Evolutionary conservation across 2,329 filamentous ascomycete species (phyloP), one percentile per base, ranked within the genome.

Genomic region (Rugonectria rugulosa): DNA sequence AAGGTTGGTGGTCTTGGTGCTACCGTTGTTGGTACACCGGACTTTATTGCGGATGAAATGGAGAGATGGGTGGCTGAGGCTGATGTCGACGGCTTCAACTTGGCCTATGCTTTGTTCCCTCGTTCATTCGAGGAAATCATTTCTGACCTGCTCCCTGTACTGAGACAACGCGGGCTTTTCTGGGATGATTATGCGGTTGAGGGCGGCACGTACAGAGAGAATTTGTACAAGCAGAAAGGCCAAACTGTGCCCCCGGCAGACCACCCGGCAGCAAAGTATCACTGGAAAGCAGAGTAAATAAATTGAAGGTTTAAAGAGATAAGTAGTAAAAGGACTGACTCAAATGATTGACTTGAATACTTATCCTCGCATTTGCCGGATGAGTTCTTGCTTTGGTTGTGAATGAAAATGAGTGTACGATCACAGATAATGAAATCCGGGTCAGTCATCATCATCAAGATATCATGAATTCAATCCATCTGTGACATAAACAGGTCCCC

Each of bases 91-190:
- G 86, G 86, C 0, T 88, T 71, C 32, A 70, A 71, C n/a, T 36
- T 71, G n/a, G 53, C 59, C 8, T 66, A 67, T 31, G 72, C 70
- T 1, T 56, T 76, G 0, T 72, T 77, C 54, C 88, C 86, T 0
- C 80, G 80, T 36, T 86, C 83, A 0, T 91, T 90, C 68, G 81
- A 87, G 53, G 88, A 91, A 59, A 80, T 90, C 1, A 81, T 88
- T 26, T 81, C 88, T 8, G 73, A 88, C 9, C 69, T 90, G 3
- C 62, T 90, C 0, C 87, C 88, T 0, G 88, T 89, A 59, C 70
- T 90, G 21, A 78, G 77, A 37, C 71, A 73, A 19, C 74, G 88
- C 12, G 86, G 86, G 0, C 63, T 87, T 4, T 85, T 87, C 63
- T 85, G 78, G 76, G 75, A 78, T 17, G 75, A 76, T 23, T 81